Conservation (phyloP, 306 rosid genomes). For the Gastrolobium villosum region DNA sequence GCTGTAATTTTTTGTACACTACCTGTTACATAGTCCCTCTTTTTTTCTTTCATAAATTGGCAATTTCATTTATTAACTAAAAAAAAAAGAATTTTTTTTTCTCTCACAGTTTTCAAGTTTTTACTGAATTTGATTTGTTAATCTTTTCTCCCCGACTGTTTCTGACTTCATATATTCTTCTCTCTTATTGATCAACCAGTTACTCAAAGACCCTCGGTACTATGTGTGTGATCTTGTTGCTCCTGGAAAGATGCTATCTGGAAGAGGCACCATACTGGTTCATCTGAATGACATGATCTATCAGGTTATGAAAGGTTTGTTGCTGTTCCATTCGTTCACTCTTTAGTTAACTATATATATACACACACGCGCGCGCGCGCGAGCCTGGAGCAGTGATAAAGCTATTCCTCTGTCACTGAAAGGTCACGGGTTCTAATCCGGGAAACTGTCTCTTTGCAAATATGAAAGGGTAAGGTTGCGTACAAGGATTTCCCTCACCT, state of each 20-base stretch:
- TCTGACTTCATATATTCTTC: conserved; percentile 1
- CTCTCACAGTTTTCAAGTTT: conserved; percentile 16
- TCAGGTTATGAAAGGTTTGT: conserved; percentile 71
- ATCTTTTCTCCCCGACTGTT: neutral
- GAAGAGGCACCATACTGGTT: conserved; percentile 77
- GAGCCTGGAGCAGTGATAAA: too few species aligned
- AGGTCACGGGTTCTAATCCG: too few species aligned
- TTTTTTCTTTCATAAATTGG: neutral
- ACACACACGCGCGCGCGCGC: too few species aligned
- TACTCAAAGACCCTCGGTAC: conserved; percentile 73
- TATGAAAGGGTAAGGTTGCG: too few species aligned
- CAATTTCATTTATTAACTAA: neutral
- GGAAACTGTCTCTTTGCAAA: too few species aligned
- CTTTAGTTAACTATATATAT: too few species aligned
- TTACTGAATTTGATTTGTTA: neutral
- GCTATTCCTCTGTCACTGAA: too few species aligned
- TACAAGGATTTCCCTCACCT: too few species aligned
- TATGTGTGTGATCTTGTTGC: conserved; percentile 68
- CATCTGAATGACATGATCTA: conserved; percentile 81
- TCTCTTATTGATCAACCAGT: conserved; percentile 57
- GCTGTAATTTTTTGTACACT: conserved; percentile 1
- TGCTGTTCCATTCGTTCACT: conserved; percentile 42
- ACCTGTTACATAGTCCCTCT: neutral
- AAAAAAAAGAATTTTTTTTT: neutral
- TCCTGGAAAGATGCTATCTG: conserved; percentile 81